A percentile compares a stretch with the other conserved stretches of the same genome.
phyloP scores from a whole-genome alignment of 1,284 basidiomycete species.

The Cystobasidium pallidum region DNA sequence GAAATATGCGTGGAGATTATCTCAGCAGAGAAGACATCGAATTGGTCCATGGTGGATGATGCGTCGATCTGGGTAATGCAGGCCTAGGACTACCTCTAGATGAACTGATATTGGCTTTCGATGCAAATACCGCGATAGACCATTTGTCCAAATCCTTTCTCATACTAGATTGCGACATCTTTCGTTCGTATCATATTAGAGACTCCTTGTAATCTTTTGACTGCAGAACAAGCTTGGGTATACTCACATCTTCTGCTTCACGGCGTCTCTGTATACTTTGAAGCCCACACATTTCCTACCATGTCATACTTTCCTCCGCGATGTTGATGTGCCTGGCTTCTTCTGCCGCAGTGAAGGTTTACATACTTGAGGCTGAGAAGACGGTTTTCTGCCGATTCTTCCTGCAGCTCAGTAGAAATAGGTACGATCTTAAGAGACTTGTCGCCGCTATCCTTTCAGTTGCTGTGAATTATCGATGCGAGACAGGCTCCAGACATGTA shows the following conservation, averaged over 20 bases:
- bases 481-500: slow-evolving; percentile 28
- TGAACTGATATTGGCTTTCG: slow-evolving; percentile 10
- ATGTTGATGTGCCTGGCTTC: slow-evolving; percentile 12
- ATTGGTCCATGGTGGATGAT: slow-evolving; percentile 13
- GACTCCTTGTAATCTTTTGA: slow-evolving; percentile 13
- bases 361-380: slow-evolving; percentile 31
- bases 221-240: slow-evolving; percentile 24
- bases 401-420: slow-evolving; percentile 27
- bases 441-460: slow-evolving; percentile 8
- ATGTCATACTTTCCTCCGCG: slow-evolving; percentile 28
- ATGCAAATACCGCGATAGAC: slow-evolving; percentile 18
- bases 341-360: slow-evolving; percentile 12
- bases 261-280: slow-evolving; percentile 24
- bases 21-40: slow-evolving; percentile 14
- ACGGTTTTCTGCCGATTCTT: slow-evolving; percentile 17
- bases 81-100: slow-evolving; percentile 16
- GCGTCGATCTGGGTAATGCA: slow-evolving; percentile 1
- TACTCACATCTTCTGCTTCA: slow-evolving; percentile 20
- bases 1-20: slow-evolving; percentile 17
- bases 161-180: slow-evolving; percentile 18
- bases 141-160: slow-evolving; percentile 21
- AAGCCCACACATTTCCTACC: slow-evolving; percentile 35
- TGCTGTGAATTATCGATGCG: slow-evolving; percentile 21
- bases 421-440: slow-evolving; percentile 20
- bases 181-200: slow-evolving; percentile 24